A percentile compares a stretch with the other conserved stretches of the same genome.
phyloP scores from a whole-genome alignment of 257 asterid genomes.

The Solanum commersonii region DNA sequence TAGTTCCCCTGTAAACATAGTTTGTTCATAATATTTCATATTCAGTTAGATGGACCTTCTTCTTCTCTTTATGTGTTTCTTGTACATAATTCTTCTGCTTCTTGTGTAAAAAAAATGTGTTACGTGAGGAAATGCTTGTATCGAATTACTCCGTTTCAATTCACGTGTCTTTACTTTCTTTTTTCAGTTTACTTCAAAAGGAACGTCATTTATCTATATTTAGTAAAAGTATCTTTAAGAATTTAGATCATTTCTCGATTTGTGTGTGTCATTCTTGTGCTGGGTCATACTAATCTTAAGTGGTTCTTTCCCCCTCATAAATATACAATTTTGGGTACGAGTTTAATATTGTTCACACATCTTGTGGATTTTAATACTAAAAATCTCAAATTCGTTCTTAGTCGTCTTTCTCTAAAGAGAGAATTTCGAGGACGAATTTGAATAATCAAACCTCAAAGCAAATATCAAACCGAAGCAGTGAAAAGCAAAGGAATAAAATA shows the following conservation, averaged over 20 bases:
- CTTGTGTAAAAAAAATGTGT: neutral
- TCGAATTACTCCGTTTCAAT: neutral
- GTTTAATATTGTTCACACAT: neutral
- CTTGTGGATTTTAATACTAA: neutral
- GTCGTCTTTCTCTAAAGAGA: neutral
- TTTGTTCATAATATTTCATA: neutral
- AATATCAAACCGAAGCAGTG: neutral
- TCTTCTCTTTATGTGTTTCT: neutral
- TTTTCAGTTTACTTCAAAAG: neutral
- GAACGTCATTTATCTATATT: neutral
- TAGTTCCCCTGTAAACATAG: neutral
- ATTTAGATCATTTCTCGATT: neutral
- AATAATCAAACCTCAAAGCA: neutral
- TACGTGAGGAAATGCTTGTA: neutral
- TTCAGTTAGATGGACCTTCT: neutral
- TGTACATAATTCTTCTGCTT: neutral
- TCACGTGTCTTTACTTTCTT: neutral
- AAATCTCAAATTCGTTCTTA: too few relatives aligned
- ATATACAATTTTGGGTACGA: neutral
- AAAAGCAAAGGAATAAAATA: neutral
- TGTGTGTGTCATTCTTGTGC: rapidly evolving
- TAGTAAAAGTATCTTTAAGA: too few relatives aligned
- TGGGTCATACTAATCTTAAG: neutral
- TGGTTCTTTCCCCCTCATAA: neutral
- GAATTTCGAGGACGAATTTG: rapidly evolving